These are phyloP conservation scores for Xylaria polymorpha DNA, from an alignment of 2,329 filamentous ascomycete genomes.

Conservation along the genomic window DNA sequence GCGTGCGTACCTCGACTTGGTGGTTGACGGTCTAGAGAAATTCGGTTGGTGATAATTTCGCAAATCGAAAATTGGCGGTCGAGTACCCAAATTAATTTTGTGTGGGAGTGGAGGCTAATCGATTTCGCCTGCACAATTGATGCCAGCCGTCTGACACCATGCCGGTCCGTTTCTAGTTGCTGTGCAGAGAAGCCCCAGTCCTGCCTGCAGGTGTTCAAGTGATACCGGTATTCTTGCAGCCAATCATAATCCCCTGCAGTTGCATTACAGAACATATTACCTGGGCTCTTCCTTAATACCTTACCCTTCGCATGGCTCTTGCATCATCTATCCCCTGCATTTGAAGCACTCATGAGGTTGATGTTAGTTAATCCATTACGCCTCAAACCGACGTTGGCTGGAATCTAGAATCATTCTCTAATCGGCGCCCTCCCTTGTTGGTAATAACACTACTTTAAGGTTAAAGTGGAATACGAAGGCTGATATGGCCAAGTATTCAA, in stretches of 20 bases:
- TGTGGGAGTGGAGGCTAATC: slow-evolving; percentile 50
- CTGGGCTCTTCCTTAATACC: not conserved
- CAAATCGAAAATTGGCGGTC: slow-evolving; percentile 39
- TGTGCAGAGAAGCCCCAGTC: not conserved
- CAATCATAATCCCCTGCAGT: not conserved
- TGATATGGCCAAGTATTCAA: too few relatives aligned
- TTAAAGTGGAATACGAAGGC: too few relatives aligned
- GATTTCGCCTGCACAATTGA: slow-evolving; percentile 32
- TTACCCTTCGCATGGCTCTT: not conserved
- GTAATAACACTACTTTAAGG: too few relatives aligned
- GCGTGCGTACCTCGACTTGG: slow-evolving; percentile 47
- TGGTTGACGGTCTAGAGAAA: slow-evolving; percentile 44
- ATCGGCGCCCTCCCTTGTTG: not conserved
- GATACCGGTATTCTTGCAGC: not conserved
- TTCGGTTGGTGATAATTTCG: slow-evolving; percentile 36
- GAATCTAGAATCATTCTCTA: not conserved
- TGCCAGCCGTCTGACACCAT: slow-evolving; percentile 15
- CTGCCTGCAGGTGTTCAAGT: not conserved
- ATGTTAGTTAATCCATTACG: not conserved
- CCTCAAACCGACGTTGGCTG: not conserved
- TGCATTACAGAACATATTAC: not conserved
- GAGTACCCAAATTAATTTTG: slow-evolving; percentile 48
- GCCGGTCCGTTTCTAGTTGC: slow-evolving; percentile 12
- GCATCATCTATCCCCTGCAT: not conserved
- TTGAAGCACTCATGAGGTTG: not conserved